Percentiles rank a stretch among this genome's conserved stretches.
phyloP scores from a whole-genome alignment of 495 filamentous ascomycete species.

The Penicillium parvum region DNA sequence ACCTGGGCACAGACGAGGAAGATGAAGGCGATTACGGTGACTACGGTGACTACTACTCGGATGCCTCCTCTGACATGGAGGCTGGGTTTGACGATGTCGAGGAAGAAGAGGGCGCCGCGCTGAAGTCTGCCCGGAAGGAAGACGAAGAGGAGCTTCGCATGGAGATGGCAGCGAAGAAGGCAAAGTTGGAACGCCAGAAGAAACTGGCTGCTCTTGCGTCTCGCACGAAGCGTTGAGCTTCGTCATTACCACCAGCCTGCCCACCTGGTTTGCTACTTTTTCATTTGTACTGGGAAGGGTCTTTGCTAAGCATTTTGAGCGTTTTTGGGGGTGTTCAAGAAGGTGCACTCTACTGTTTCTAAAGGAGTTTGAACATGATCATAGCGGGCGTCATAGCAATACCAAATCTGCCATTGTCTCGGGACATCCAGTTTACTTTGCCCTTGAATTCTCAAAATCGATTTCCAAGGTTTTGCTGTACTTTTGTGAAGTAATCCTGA shows the following conservation, averaged over 20 bases:
- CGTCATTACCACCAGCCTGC: background rate
- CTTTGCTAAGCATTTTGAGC: conserved; percentile 30
- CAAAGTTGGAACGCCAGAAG: conserved; percentile 54
- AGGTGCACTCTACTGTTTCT: conserved; percentile 16
- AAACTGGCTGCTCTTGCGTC: conserved; percentile 46
- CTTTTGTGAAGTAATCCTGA: conserved; percentile 7
- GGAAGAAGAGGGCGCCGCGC: conserved; percentile 51
- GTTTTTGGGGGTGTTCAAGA: conserved; percentile 34
- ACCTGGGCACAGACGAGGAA: conserved; percentile 46
- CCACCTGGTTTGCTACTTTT: conserved; percentile 13
- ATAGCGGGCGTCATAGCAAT: conserved; percentile 30
- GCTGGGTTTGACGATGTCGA: conserved; percentile 56
- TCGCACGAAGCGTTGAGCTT: conserved; percentile 28
- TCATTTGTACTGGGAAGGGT: conserved; percentile 14
- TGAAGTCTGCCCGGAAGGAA: conserved; percentile 50
- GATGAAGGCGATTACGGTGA: conserved; percentile 44
- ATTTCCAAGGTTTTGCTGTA: too few relatives aligned
- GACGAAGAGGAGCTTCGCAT: conserved; percentile 53
- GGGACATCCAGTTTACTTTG: too few relatives aligned
- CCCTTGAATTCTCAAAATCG: too few relatives aligned
- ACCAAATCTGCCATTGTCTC: conserved; percentile 18
- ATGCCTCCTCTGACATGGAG: conserved; percentile 62
- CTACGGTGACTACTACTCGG: conserved; percentile 54
- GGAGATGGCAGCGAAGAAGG: conserved; percentile 51
- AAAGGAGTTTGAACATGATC: conserved; percentile 18